These are phyloP conservation scores for Oenanthe sinensis DNA, from an alignment of 129 eudicot species.

Conservation along the genomic window DNA sequence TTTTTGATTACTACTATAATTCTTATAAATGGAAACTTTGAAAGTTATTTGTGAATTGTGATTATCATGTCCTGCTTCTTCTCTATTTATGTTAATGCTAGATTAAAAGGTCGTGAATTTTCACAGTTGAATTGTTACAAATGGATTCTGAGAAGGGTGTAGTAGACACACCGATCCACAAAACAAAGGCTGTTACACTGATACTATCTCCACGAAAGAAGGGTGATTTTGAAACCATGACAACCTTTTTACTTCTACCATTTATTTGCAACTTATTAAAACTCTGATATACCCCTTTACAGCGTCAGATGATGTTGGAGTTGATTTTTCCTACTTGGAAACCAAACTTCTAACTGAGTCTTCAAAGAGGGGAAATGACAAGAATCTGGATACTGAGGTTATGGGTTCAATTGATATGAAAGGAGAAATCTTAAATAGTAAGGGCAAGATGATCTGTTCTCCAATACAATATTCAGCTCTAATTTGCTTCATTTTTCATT, in stretches of 20 bases:
- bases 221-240: neutral
- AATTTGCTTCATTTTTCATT: no score
- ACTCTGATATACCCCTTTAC: neutral
- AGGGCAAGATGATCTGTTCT: neutral
- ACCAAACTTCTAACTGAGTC: no score
- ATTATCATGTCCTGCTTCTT: no score
- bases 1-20: no score
- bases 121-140: neutral
- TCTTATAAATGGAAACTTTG: no score
- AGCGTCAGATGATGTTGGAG: neutral
- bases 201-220: neutral
- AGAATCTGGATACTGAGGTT: no score
- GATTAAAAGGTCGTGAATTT: neutral
- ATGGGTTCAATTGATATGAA: no score
- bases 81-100: no score
- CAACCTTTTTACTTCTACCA: neutral
- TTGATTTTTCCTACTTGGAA: neutral
- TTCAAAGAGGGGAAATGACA: no score
- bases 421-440: no score
- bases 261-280: neutral
- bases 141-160: neutral
- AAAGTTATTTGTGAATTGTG: neutral
- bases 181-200: neutral
- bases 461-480: no score
- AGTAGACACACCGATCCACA: neutral